phyloP scores from a whole-genome alignment of 768 basidiomycete species.

The Lactarius sp. region DNA sequence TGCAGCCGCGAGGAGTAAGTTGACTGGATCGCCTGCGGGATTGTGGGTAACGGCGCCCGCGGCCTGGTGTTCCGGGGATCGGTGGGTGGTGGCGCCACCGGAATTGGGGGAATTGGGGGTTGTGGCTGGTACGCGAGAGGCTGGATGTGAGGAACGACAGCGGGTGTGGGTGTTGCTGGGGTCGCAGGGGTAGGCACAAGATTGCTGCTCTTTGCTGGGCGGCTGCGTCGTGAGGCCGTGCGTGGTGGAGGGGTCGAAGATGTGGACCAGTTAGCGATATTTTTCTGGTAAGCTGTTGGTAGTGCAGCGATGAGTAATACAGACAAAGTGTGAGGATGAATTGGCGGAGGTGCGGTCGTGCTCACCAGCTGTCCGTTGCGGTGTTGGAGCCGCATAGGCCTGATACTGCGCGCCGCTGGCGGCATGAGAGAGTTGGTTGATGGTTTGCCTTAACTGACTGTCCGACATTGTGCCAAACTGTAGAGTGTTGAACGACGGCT shows the following conservation, averaged over 20 bases:
- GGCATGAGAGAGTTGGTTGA: slow-evolving; percentile 44
- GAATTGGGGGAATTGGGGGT: slow-evolving; percentile 29
- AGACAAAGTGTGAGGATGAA: background rate
- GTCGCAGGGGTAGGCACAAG: slow-evolving; percentile 35
- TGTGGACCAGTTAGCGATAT: slow-evolving; percentile 64
- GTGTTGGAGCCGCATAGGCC: slow-evolving; percentile 32
- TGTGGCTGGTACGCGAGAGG: slow-evolving; percentile 28
- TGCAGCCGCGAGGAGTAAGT: slow-evolving; percentile 88
- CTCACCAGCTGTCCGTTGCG: slow-evolving; percentile 28
- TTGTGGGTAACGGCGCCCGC: slow-evolving; percentile 43
- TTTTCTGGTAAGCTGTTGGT: slow-evolving; percentile 55
- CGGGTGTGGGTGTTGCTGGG: slow-evolving; percentile 27
- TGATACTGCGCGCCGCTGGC: slow-evolving; percentile 36
- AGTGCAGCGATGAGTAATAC: slow-evolving; percentile 9
- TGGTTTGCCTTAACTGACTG: slow-evolving; percentile 57
- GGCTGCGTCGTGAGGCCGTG: slow-evolving; percentile 36
- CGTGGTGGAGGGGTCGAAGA: slow-evolving; percentile 54
- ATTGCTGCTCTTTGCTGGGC: slow-evolving; percentile 40
- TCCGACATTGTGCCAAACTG: slow-evolving; percentile 49
- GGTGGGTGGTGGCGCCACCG: slow-evolving; percentile 41
- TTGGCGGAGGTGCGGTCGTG: background rate
- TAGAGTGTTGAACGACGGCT: slow-evolving; percentile 25
- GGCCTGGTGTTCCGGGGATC: slow-evolving; percentile 30
- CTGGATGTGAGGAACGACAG: slow-evolving; percentile 37
- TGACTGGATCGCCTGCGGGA: slow-evolving; percentile 67